Conservation (phyloP, 805 yeast genomes). For the Zygoascus bituminiphila region DNA sequence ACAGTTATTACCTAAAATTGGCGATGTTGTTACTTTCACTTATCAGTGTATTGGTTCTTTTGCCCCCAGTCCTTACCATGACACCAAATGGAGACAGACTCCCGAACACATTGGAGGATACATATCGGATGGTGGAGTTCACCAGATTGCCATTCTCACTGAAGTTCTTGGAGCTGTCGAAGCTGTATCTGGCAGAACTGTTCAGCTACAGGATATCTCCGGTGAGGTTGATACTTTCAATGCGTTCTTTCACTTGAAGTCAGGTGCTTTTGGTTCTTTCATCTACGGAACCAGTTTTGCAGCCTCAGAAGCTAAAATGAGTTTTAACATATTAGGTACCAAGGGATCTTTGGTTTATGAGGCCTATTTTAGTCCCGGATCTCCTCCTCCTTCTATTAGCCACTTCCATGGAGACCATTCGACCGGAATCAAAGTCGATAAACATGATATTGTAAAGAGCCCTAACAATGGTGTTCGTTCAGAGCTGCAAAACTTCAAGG, state of each 20-base stretch:
- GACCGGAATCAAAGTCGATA: slow-evolving; percentile 18
- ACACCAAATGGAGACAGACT: slow-evolving; percentile 77
- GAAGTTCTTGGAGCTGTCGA: slow-evolving; percentile 73
- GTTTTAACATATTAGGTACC: slow-evolving; percentile 66
- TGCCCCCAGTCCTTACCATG: slow-evolving; percentile 39
- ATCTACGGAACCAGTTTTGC: slow-evolving; percentile 85
- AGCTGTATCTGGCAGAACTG: slow-evolving; percentile 65
- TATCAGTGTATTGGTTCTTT: slow-evolving; percentile 43
- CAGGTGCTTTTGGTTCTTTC: slow-evolving; percentile 71
- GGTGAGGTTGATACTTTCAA: slow-evolving; percentile 79
- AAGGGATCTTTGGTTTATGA: slow-evolving; percentile 68
- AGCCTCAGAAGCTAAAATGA: slow-evolving; percentile 60
- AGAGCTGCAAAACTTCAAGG: slow-evolving; percentile 48
- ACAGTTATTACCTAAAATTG: slow-evolving; percentile 59
- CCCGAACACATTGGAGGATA: slow-evolving; percentile 93
- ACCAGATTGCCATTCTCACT: slow-evolving; percentile 81
- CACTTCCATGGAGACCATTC: slow-evolving; percentile 23
- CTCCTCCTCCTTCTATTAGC: slow-evolving; percentile 13
- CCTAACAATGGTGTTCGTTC: slow-evolving; percentile 48
- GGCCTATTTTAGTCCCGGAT: slow-evolving; percentile 1
- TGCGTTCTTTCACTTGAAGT: slow-evolving; percentile 53
- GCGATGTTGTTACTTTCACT: slow-evolving; percentile 39
- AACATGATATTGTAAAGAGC: slow-evolving; percentile 27
- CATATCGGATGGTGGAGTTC: slow-evolving; percentile 94
- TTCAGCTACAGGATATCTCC: slow-evolving; percentile 64